Evolutionary conservation across 495 filamentous ascomycete species (phyloP).

Genomic region (Symbiotaphrina buchneri): DNA sequence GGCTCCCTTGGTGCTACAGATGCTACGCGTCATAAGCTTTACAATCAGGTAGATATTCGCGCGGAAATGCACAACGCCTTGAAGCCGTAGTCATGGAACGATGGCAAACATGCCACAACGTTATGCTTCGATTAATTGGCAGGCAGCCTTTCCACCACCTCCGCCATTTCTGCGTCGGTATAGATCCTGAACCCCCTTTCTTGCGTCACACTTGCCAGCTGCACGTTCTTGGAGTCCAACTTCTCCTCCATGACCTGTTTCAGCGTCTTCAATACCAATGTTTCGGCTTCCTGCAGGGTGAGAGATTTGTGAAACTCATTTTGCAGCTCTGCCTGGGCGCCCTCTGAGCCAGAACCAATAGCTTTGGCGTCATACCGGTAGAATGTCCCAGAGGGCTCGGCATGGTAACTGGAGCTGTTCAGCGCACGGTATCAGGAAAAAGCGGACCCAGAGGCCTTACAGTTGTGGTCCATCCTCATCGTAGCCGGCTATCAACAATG

Average conservation of each 20-base stretch:
- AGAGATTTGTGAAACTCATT: slow-evolving; percentile 97
- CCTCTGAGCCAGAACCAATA: slow-evolving; percentile 89
- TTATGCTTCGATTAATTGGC: slow-evolving; percentile 20
- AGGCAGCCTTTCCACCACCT: slow-evolving; percentile 54
- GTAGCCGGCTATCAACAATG: slow-evolving; percentile 84
- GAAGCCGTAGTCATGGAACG: not conserved
- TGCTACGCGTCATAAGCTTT: too few species aligned
- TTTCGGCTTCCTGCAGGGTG: slow-evolving; percentile 81
- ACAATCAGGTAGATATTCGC: not conserved
- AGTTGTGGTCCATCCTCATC: slow-evolving; percentile 94
- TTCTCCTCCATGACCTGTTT: slow-evolving; percentile 99
- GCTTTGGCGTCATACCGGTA: slow-evolving; percentile 99
- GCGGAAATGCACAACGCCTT: not conserved
- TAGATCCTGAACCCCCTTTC: slow-evolving; percentile 96
- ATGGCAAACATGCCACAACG: not conserved
- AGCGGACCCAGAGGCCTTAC: slow-evolving; percentile 17
- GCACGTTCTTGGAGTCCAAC: slow-evolving; percentile 93
- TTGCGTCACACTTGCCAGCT: slow-evolving; percentile 92
- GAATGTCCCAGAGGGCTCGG: slow-evolving; percentile 92
- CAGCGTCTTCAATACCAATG: slow-evolving; percentile 85
- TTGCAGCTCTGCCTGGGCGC: slow-evolving; percentile 91
- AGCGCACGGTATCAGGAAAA: slow-evolving; percentile 1
- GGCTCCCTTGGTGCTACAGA: too few species aligned
- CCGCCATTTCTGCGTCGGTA: slow-evolving; percentile 86
- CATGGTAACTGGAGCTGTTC: slow-evolving; percentile 47